Conservation (phyloP, 108 stramenopile species). For the Cyclostephanos invisitatus region DNA sequence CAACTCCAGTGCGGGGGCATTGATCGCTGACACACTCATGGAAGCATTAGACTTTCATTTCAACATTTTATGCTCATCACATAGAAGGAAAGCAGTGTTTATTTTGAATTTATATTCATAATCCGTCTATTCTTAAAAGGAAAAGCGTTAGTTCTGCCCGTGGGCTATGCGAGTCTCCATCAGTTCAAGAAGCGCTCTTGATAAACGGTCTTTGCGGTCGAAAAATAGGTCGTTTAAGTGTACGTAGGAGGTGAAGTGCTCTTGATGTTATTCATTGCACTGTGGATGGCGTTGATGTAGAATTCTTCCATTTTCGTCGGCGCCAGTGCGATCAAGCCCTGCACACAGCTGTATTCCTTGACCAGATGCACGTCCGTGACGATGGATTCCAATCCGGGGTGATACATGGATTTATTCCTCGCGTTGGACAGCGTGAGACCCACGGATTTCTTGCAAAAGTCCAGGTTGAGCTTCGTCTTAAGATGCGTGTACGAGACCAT, state of each 20-base stretch:
- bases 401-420: slow-evolving; percentile 30
- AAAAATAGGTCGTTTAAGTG: slow-evolving; percentile 2
- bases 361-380: slow-evolving; percentile 20
- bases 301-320: slow-evolving; percentile 17
- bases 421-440: slow-evolving; percentile 44
- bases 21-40: no score
- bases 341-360: slow-evolving; percentile 27
- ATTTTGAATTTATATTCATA: no score
- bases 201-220: not conserved
- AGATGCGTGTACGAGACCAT: slow-evolving; percentile 41
- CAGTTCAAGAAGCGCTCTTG: no score
- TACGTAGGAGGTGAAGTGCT: slow-evolving; percentile 21
- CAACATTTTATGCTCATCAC: no score
- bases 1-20: no score
- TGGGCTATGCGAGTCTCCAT: no score
- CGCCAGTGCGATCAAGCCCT: slow-evolving; percentile 17
- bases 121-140: no score
- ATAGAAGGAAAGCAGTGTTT: no score
- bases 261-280: slow-evolving; percentile 21
- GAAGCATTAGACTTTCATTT: no score
- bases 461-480: slow-evolving; percentile 33
- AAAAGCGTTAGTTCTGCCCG: no score
- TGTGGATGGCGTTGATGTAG: slow-evolving; percentile 14
- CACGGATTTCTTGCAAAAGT: slow-evolving; percentile 37
- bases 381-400: slow-evolving; percentile 22